phyloP scores from a whole-genome alignment of 164 flowering plant species.

The Euptelea pleiosperma region DNA sequence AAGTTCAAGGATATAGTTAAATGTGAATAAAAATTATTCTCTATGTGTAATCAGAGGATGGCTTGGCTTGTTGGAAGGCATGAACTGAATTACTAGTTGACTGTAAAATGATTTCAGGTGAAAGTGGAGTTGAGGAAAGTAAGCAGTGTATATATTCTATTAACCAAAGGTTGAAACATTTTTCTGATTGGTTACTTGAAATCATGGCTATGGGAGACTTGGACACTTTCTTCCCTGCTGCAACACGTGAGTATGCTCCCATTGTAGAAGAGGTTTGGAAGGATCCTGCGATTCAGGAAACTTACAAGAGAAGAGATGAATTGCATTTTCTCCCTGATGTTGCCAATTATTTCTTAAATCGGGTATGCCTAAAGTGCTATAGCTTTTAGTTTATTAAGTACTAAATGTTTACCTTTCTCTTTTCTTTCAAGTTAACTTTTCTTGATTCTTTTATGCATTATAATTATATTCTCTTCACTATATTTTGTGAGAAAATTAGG shows the following conservation, averaged over 20 bases:
- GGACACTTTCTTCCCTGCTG: slow-evolving; percentile 98
- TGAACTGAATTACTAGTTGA: too few relatives aligned
- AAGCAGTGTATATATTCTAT: slow-evolving; percentile 68
- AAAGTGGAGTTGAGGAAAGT: slow-evolving; percentile 34
- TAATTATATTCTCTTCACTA: too few relatives aligned
- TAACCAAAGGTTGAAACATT: slow-evolving; percentile 84
- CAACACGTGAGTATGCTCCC: slow-evolving; percentile 98
- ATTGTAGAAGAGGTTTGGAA: slow-evolving; percentile 96
- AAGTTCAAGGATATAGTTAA: too few relatives aligned
- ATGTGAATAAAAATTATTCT: too few relatives aligned
- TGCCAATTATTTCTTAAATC: slow-evolving; percentile 84
- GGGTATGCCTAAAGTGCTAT: slow-evolving; percentile 73
- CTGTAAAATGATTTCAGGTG: slow-evolving; percentile 55
- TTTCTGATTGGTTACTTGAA: slow-evolving; percentile 97
- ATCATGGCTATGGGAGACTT: slow-evolving; percentile 97
- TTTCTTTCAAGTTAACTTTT: too few relatives aligned
- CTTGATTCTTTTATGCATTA: too few relatives aligned
- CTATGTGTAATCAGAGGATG: too few relatives aligned
- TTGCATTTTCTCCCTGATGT: slow-evolving; percentile 95
- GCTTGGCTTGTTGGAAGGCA: too few relatives aligned
- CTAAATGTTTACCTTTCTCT: too few relatives aligned
- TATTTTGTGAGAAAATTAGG: too few relatives aligned
- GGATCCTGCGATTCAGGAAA: slow-evolving; percentile 93
- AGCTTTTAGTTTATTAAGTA: too few relatives aligned
- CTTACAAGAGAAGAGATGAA: slow-evolving; percentile 78